Base-by-base conservation (phyloP, 768 basidiomycete genomes). In the Boletus fagicola region DNA sequence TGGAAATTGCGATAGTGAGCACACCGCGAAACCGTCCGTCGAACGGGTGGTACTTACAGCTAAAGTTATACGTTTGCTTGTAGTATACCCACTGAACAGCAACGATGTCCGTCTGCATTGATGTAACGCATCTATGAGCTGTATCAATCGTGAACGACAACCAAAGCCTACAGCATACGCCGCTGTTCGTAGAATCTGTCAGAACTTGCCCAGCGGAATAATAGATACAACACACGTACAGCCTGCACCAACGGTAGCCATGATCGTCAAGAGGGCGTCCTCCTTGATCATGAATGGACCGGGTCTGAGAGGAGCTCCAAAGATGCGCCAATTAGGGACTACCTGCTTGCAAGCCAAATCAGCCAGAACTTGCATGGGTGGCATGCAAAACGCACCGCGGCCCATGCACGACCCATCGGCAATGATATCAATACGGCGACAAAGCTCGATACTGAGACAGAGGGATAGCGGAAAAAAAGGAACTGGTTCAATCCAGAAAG, bases 211-310 rank as follows among this genome's bases (percentile, higher is more conserved):
- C 39, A 24, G 2, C 3, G 39, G 8, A 12, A 31, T 0, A 3
- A 24, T 20, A 1, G 5, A 30, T 2, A 50, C 0, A 38, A 24
- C 35, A 42, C 24, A 72, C 70, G 45, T 51, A 72, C 71, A 58
- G 38, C 46, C 16, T 18, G 57, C 62, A n/a, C 73, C 76, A n/a
- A 80, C 76, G 50, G 78, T 78, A 2, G 85, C 83, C 73, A 88
- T 88, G 61, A 90, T 83, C 0, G 84, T 88, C 50, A 88, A 79
- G 24, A 91, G 70, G 0, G 86, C 84, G 60, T 82, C 81, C 57
- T 82, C 90, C 73, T 92, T 90, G 68, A 91, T 87, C 24, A 80
- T 82, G 66, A 89, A 91, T 1, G 83, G 86, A 4, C 90, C 90
- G 18, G 87, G 87, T 68, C 89, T 90, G 47, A 89, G 68, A 16